phyloP scores from a whole-genome alignment of 139 green algal genomes.

The Volvox reticuliferus region DNA sequence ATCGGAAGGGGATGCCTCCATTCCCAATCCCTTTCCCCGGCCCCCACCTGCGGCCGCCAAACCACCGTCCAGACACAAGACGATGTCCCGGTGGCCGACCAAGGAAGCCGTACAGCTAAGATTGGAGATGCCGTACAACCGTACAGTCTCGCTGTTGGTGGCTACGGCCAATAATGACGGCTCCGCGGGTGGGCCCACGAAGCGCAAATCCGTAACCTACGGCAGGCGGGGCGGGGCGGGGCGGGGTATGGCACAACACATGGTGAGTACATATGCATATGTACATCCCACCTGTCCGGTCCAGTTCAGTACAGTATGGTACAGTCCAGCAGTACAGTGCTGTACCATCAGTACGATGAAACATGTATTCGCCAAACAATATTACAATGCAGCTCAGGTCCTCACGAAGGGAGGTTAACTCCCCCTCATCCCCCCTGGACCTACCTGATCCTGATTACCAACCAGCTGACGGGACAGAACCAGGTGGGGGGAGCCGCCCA shows the following conservation, averaged over 20 bases:
- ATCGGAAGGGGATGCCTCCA: too few relatives aligned
- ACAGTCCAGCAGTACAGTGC: too few relatives aligned
- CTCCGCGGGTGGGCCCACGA: slow-evolving; percentile 65
- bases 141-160: slow-evolving; percentile 85
- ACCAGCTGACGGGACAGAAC: slow-evolving; percentile 83
- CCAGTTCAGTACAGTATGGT: too few relatives aligned
- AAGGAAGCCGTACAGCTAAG: slow-evolving; percentile 72
- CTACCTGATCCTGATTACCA: slow-evolving; percentile 92
- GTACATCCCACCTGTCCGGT: too few relatives aligned
- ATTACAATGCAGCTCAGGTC: too few relatives aligned
- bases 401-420: too few relatives aligned
- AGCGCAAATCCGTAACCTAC: slow-evolving; percentile 88
- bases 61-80: slow-evolving; percentile 65
- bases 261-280: too few relatives aligned
- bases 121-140: slow-evolving; percentile 78
- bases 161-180: slow-evolving; percentile 81
- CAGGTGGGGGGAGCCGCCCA: slow-evolving; percentile 25
- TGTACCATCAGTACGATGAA: too few relatives aligned
- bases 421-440: background rate
- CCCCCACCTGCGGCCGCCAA: background rate
- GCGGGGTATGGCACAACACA: too few relatives aligned
- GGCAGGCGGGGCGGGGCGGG: too few relatives aligned
- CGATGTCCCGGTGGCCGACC: slow-evolving; percentile 71
- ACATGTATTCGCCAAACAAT: too few relatives aligned
- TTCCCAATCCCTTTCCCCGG: too few relatives aligned